Evolutionary conservation across 345 rosid genomes (phyloP), one percentile per base, ranked within the genome.

Genomic region (Xanthoceras sorbifolium): DNA sequence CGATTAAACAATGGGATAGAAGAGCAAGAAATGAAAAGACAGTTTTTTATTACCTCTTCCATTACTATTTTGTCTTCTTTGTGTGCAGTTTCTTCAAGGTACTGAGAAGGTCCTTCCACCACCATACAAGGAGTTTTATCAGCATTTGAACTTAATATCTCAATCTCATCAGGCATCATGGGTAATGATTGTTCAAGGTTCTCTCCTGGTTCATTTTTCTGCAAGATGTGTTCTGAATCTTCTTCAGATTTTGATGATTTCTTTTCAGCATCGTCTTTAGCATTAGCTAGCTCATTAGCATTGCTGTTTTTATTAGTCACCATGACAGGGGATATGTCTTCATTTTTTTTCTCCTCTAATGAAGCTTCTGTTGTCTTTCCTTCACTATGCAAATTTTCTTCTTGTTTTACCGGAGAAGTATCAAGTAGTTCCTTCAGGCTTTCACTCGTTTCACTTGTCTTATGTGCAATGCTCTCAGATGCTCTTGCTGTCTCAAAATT

Each of bases 31-130:
- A 6, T 20, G n/a, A n/a, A n/a, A n/a, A n/a, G n/a, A 20, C 42
- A 62, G 59, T 31, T 74, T 20, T 44, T 72, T n/a, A n/a, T n/a
- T 38, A 78, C 84, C 86, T 81, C 66, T 25, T 48, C 65, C 4
- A n/a, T 32, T 73, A 48, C 42, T 59, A 34, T 48, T 60, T 74
- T 40, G 26, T 28, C 73, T 55, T 44, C 76, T 70, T 14, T 26
- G 38, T 55, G 57, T 15, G 10, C 22, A 2, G 55, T 55, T 52
- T 78, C 55, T 82, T 78, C 64, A 59, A 31, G 54, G 38, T 40
- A 67, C 28, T 26, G 36, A 31, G 65, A 22, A 12, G 70, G n/a
- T 67, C 31, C 75, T 15, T 73, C 62, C 64, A 60, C 77, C 28
- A 14, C 18, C 7, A 10, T 25, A 6, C 26, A 40, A 15, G 50